Evolutionary conservation across 1,284 basidiomycete species (phyloP), one percentile per base, ranked within the genome.

Genomic region (Rhodotorula sp.): DNA sequence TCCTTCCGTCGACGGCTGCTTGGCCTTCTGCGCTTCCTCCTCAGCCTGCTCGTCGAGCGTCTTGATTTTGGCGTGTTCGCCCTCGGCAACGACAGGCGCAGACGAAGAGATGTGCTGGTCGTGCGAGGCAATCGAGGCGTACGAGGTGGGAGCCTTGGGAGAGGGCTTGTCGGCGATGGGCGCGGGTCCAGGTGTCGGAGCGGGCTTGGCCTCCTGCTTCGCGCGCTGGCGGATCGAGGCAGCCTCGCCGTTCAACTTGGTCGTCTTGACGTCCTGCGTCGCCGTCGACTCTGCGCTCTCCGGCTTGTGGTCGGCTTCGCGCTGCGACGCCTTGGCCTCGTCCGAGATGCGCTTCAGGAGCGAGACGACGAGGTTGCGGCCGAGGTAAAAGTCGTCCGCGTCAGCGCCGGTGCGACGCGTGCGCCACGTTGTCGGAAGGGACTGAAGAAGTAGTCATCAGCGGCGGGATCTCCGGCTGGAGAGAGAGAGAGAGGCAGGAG

Each of bases 381-480:
- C 66, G 46, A 31, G 58, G 28, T 55, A 54, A 48, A 51, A 46
- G 37, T 47, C 28, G 34, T 62, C 60, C 31, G 30, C 40, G 16
- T 68, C 66, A 24, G 60, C 47, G 15, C 70, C 70, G 20, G 51
- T 59, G 22, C 56, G 22, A 9, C 62, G 64, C 18, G 59, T 65
- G 44, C 54, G 57, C 54, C 60, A 65, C 20, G 37, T 56, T 18
- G 48, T 50, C 1, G 70, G 70, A 2, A 71, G 48, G n/a, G n/a
- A 26, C 70, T 68, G 47, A 6, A 3, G 44, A 2, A 13, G 34
- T 16, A 16, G 7, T 13, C 5, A 31, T 59, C 47, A 59, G 46
- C 44, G 20, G 46, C 44, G 20, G 26, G 2, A 5, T 34, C 20
- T 2, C n/a, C n/a, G n/a, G n/a, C n/a, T n/a, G n/a, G n/a, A n/a